phyloP scores from a whole-genome alignment of 2,329 filamentous ascomycete species.

The Blumeriella jaapii region DNA sequence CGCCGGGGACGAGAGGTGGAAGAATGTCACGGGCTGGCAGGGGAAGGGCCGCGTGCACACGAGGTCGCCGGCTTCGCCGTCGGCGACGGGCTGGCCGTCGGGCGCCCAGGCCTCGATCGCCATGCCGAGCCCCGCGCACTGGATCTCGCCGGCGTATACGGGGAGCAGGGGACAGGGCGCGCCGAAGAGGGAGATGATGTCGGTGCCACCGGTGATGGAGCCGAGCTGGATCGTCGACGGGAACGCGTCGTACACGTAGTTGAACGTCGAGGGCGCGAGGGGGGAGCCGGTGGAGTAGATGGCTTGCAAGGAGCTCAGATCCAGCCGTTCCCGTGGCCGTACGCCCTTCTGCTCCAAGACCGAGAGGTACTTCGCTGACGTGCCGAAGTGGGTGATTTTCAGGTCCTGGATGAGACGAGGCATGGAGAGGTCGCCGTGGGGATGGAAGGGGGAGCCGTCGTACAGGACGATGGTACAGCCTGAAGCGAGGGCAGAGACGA shows the following conservation, averaged over 20 bases:
- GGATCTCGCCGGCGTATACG: constrained; percentile 62
- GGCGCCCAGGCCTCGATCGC: constrained; percentile 53
- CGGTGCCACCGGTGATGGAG: constrained; percentile 90
- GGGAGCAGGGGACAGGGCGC: constrained; percentile 68
- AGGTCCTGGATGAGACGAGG: constrained; percentile 71
- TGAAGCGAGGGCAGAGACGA: constrained; percentile 71
- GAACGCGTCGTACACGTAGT: constrained; percentile 78
- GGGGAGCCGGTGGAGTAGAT: constrained; percentile 94
- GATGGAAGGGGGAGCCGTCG: constrained; percentile 82
- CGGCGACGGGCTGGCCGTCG: constrained; percentile 25
- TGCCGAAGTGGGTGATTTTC: constrained; percentile 84
- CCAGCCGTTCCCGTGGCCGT: constrained; percentile 42
- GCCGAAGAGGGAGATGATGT: constrained; percentile 92
- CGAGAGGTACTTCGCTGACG: constrained; percentile 85
- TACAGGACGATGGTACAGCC: constrained; percentile 81
- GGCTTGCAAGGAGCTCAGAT: constrained; percentile 58
- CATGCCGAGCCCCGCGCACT: constrained; percentile 70
- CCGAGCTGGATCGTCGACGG: constrained; percentile 72
- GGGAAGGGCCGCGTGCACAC: constrained; percentile 82
- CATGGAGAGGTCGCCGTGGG: constrained; percentile 69
- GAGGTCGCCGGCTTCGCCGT: constrained; percentile 71
- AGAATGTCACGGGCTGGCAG: constrained; percentile 84
- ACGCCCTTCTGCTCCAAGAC: constrained; percentile 72
- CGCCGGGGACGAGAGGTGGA: constrained; percentile 50
- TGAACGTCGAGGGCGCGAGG: constrained; percentile 83